A percentile compares a stretch with the other conserved stretches of the same genome.
Evolutionary conservation across 2,329 filamentous ascomycete genomes (phyloP).

Genomic region (Echinosphaeria canescens): DNA sequence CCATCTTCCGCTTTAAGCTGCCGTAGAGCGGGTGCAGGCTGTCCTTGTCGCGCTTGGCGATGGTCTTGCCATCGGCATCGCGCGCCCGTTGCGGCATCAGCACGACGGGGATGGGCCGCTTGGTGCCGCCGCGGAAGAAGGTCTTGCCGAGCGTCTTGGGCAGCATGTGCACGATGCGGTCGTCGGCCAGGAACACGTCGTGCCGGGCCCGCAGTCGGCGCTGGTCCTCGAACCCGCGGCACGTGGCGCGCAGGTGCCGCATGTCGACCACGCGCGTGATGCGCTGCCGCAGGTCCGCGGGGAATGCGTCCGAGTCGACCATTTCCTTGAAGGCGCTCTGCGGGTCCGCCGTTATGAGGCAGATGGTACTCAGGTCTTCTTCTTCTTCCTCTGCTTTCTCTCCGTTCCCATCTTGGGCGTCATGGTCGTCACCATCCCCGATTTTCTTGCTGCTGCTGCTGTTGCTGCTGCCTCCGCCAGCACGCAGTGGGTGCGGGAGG

Average conservation of each 20-base stretch:
- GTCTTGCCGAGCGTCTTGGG: slow-evolving; percentile 71
- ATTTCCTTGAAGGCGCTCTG: slow-evolving; percentile 85
- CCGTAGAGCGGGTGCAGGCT: too few species aligned
- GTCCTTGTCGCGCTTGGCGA: slow-evolving; percentile 13
- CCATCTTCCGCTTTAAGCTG: too few species aligned
- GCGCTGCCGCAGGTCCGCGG: slow-evolving; percentile 38
- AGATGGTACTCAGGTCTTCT: too few species aligned
- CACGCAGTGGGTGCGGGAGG: slow-evolving; percentile 61
- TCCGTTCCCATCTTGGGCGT: too few species aligned
- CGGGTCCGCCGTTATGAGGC: slow-evolving; percentile 47
- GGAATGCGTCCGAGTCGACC: slow-evolving; percentile 52
- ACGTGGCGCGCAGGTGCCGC: slow-evolving; percentile 62
- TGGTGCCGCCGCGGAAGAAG: slow-evolving; percentile 68
- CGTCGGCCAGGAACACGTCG: slow-evolving; percentile 85
- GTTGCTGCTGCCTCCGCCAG: too few species aligned
- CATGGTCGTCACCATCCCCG: too few species aligned
- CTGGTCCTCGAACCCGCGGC: slow-evolving; percentile 70
- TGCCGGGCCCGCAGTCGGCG: slow-evolving; percentile 70
- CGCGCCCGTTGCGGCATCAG: slow-evolving; percentile 41
- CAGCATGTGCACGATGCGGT: slow-evolving; percentile 56
- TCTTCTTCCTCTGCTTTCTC: too few species aligned
- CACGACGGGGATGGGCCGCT: slow-evolving; percentile 70
- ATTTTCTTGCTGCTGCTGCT: too few species aligned
- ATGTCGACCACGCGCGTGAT: slow-evolving; percentile 64
- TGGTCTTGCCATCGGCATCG: slow-evolving; percentile 28